Conservation (phyloP, 1,284 basidiomycete genomes). For the Phellopilus nigrolimitatus region DNA sequence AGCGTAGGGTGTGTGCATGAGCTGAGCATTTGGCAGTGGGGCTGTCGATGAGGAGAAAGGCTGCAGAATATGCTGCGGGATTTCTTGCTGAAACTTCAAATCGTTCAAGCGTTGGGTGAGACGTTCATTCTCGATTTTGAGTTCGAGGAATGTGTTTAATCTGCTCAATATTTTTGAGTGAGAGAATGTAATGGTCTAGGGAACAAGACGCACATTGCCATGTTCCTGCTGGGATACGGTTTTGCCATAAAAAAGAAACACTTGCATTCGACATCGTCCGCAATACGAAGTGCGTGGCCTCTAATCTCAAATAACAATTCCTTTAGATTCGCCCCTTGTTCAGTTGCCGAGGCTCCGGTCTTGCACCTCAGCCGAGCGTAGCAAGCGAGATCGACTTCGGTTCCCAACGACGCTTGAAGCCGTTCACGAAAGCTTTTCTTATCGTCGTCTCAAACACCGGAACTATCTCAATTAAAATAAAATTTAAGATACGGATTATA, state of each 20-base stretch:
- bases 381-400: conserved; percentile 46
- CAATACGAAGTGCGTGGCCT: conserved; percentile 57
- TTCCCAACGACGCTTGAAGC: conserved; percentile 50
- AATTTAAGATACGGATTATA: conserved; percentile 16
- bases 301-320: conserved; percentile 71
- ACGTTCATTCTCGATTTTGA: conserved; percentile 73
- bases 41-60: background rate
- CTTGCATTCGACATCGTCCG: conserved; percentile 37
- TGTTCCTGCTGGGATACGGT: conserved; percentile 71
- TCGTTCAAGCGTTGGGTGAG: conserved; percentile 43
- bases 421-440: conserved; percentile 47
- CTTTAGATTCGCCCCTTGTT: conserved; percentile 31
- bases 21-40: background rate
- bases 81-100: conserved; percentile 3
- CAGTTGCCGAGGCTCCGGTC: conserved; percentile 14
- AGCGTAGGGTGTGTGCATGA: background rate
- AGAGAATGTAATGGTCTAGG: conserved; percentile 18
- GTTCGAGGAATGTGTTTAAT: conserved; percentile 72
- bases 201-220: conserved; percentile 51
- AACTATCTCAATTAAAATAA: conserved; percentile 12
- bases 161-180: conserved; percentile 34
- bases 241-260: conserved; percentile 73
- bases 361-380: conserved; percentile 61
- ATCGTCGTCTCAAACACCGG: conserved; percentile 50
- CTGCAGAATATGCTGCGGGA: background rate